Percentiles rank a stretch among this genome's conserved stretches.
These are phyloP conservation scores for Neobulgaria alba DNA, from an alignment of 2,329 filamentous ascomycete genomes.

Conservation along the genomic window DNA sequence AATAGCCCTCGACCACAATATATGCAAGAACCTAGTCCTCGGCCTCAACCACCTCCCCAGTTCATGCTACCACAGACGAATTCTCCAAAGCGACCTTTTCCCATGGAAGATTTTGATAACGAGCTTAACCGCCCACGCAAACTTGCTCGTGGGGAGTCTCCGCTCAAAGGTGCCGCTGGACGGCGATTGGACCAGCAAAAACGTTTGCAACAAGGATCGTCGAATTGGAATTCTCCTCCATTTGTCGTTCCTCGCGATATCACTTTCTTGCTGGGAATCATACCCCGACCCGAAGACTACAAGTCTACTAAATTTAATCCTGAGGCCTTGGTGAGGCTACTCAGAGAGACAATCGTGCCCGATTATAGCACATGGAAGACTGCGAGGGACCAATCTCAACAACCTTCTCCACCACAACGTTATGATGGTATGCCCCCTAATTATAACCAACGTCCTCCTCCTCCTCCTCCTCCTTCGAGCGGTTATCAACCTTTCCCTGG, in stretches of 20 bases:
- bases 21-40: slow-evolving; percentile 25
- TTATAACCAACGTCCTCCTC: slow-evolving; percentile 6
- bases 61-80: slow-evolving; percentile 22
- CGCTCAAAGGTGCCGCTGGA: slow-evolving; percentile 82
- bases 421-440: slow-evolving; percentile 23
- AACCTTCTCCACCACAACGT: slow-evolving; percentile 16
- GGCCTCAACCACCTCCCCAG: slow-evolving; percentile 27
- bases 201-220: slow-evolving; percentile 43
- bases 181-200: slow-evolving; percentile 66
- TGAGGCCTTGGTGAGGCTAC: slow-evolving; percentile 61
- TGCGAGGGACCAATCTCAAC: slow-evolving; percentile 28
- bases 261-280: slow-evolving; percentile 51
- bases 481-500: slow-evolving; percentile 7
- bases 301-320: slow-evolving; percentile 62
- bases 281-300: slow-evolving; percentile 59
- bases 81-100: slow-evolving; percentile 34
- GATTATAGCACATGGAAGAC: slow-evolving; percentile 48
- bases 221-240: slow-evolving; percentile 33
- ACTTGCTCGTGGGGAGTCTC: slow-evolving; percentile 79
- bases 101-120: slow-evolving; percentile 60
- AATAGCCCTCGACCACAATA: slow-evolving; percentile 27
- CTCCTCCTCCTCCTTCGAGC: slow-evolving; percentile 5
- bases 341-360: slow-evolving; percentile 61
- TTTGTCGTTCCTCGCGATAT: slow-evolving; percentile 65
- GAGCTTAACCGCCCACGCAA: slow-evolving; percentile 72